These are phyloP conservation scores for Spathaspora girioi DNA, from an alignment of 805 yeast genomes.

Conservation along the genomic window DNA sequence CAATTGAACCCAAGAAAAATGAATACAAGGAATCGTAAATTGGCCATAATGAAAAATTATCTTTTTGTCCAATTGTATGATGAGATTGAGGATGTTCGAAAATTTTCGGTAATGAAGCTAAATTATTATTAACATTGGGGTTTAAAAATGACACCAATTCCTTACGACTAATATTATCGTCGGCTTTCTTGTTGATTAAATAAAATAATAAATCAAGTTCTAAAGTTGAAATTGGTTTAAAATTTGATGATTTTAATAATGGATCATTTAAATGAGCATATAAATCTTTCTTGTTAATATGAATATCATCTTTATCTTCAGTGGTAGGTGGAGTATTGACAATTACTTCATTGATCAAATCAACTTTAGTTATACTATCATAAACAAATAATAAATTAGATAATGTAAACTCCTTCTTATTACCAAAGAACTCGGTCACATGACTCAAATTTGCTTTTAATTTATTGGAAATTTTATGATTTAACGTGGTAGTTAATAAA, in stretches of 20 bases:
- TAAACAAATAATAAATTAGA: conserved; percentile 38
- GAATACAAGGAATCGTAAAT: conserved; percentile 75
- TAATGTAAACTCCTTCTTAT: conserved; percentile 28
- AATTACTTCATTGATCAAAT: conserved; percentile 42
- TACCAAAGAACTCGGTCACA: conserved; percentile 32
- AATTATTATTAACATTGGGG: conserved; percentile 45
- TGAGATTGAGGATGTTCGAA: conserved; percentile 42
- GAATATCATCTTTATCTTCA: conserved; percentile 36
- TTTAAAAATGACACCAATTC: conserved; percentile 50
- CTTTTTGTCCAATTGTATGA: conserved; percentile 25
- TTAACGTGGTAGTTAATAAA: conserved; percentile 33
- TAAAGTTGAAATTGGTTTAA: conserved; percentile 36
- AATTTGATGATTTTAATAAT: conserved; percentile 39
- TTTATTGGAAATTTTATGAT: conserved; percentile 37
- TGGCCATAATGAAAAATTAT: conserved; percentile 44
- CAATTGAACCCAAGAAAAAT: conserved; percentile 85
- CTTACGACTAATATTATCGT: conserved; percentile 37
- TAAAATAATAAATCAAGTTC: conserved; percentile 41
- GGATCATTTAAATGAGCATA: conserved; percentile 42
- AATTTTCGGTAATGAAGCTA: conserved; percentile 29
- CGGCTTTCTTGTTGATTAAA: conserved; percentile 31
- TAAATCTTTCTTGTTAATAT: conserved; percentile 38
- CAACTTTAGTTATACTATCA: conserved; percentile 38
- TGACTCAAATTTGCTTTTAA: conserved; percentile 31
- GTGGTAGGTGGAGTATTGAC: conserved; percentile 44